Conservation (phyloP, 2,329 filamentous ascomycete genomes). For the Fusarium sp. region DNA sequence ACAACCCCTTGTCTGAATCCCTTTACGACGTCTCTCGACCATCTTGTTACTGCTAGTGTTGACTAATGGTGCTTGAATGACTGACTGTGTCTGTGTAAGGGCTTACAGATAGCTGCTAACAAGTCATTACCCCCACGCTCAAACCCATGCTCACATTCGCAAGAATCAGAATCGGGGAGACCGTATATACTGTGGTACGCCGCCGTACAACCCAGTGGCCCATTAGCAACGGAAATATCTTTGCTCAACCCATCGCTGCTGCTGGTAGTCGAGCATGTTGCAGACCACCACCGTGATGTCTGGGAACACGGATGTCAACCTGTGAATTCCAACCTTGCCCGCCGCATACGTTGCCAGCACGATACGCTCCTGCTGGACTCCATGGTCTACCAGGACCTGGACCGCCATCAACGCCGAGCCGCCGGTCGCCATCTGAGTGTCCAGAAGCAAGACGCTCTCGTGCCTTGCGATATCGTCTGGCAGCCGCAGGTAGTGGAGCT, state of each 20-base stretch:
- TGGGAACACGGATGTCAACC: slow-evolving; percentile 89
- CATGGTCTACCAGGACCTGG: slow-evolving; percentile 94
- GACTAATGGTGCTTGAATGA: slow-evolving; percentile 4
- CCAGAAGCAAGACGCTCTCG: slow-evolving; percentile 85
- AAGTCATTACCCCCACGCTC: background rate
- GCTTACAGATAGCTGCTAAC: background rate
- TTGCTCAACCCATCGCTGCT: slow-evolving; percentile 90
- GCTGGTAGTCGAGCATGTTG: slow-evolving; percentile 82
- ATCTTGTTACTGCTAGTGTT: slow-evolving; percentile 11
- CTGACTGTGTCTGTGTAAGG: background rate
- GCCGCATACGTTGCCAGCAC: slow-evolving; percentile 95
- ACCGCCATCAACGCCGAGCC: slow-evolving; percentile 92
- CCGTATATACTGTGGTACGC: slow-evolving; percentile 20
- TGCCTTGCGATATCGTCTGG: slow-evolving; percentile 79
- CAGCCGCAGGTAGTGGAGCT: slow-evolving; percentile 89
- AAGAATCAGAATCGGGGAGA: background rate
- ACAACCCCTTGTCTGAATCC: background rate
- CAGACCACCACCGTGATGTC: slow-evolving; percentile 88
- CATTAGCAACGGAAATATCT: slow-evolving; percentile 87
- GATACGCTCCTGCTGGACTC: slow-evolving; percentile 84
- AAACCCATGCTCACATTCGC: background rate
- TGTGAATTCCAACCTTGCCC: slow-evolving; percentile 83
- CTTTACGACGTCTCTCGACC: slow-evolving; percentile 6
- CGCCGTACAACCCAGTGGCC: background rate
- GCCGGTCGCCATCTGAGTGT: slow-evolving; percentile 94